A percentile compares a stretch with the other conserved stretches of the same genome.
These are phyloP conservation scores for Elymus sibiricus DNA, from an alignment of 176 grass and related monocot genomes.

Conservation along the genomic window DNA sequence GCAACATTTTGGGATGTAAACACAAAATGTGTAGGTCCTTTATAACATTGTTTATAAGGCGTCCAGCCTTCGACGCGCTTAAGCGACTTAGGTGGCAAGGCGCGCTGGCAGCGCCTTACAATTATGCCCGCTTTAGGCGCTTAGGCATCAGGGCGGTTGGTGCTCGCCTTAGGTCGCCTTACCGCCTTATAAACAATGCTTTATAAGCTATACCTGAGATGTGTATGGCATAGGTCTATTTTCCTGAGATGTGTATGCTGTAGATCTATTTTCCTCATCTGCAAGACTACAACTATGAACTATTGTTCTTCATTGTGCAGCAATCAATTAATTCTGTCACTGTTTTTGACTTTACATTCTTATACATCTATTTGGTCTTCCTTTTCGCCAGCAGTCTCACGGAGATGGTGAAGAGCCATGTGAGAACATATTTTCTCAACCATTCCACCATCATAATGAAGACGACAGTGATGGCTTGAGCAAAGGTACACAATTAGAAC, in stretches of 20 bases:
- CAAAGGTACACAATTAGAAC: background rate
- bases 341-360: constrained; percentile 2
- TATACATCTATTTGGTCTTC: background rate
- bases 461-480: constrained; percentile 1
- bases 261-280: background rate
- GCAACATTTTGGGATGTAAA: background rate
- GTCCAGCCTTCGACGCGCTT: no score
- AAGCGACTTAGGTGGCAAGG: no score
- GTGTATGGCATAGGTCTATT: background rate
- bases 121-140: no score
- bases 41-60: no score
- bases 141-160: no score
- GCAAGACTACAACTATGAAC: background rate
- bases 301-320: background rate
- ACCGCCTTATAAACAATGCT: no score
- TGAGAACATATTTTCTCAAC: constrained; percentile 77
- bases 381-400: constrained; percentile 42
- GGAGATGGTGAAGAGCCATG: constrained; percentile 29
- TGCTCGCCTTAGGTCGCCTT: no score
- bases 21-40: background rate
- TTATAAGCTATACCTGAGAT: background rate
- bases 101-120: no score
- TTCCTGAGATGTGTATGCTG: background rate
- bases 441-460: constrained; percentile 81
- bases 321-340: background rate